Conservation (phyloP, 345 rosid species). For the Mercurialis annua region DNA sequence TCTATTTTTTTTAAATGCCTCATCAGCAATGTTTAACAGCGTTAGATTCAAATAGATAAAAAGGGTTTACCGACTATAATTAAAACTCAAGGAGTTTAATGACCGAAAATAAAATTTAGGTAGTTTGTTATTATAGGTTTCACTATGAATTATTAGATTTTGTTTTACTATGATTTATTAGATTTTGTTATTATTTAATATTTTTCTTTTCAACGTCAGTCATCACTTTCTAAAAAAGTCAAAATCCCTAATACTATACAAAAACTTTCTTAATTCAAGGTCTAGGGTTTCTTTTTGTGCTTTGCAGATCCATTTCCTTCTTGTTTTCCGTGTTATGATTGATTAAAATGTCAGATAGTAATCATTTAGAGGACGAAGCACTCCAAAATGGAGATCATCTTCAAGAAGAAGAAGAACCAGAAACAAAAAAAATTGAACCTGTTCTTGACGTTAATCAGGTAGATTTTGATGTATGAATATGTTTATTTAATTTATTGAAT, state of each 20-base stretch:
- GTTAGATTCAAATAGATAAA: no score
- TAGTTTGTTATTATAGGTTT: no score
- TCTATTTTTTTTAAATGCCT: no score
- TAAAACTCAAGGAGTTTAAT: no score
- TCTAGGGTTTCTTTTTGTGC: constrained; percentile 17
- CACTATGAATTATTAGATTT: no score
- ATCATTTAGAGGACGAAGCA: constrained; percentile 31
- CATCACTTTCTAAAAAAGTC: neutral
- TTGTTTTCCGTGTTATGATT: constrained; percentile 17
- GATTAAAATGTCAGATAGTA: constrained; percentile 40
- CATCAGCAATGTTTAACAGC: no score
- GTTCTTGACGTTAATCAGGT: constrained; percentile 22
- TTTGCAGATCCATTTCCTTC: constrained; percentile 29
- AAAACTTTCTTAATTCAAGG: neutral
- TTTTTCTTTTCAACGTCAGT: neutral
- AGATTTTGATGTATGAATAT: neutral
- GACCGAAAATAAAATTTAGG: no score
- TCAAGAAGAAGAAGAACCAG: neutral
- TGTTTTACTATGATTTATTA: no score
- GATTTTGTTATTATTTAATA: neutral
- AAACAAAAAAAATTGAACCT: constrained; percentile 3
- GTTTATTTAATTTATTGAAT: neutral
- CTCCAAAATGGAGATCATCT: constrained; percentile 22
- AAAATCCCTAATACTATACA: constrained; percentile 6
- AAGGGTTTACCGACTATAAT: no score